Base-by-base conservation (phyloP, 805 yeast species). In the Phaffomyces opuntiae region DNA sequence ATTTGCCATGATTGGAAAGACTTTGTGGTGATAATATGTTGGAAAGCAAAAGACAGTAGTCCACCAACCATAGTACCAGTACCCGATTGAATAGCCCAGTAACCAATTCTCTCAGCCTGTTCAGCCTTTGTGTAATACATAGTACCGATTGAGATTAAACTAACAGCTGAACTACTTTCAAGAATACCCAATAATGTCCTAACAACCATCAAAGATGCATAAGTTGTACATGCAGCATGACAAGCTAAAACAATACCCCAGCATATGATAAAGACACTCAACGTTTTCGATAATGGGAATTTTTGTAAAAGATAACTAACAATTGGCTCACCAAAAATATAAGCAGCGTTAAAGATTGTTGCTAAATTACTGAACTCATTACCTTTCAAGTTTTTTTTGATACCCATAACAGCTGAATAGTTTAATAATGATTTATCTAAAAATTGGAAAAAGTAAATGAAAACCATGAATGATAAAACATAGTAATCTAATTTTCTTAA, bases 121-220 rank as follows among this genome's bases (percentile, higher is more conserved):
- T 75, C 79, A 7, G 68, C 57, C 45, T 69, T 70, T 25, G 72
- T 70, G 59, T 78, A 80, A 64, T 77, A 80, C 80, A 77, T 76
- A 17, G 81, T 74, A 43, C 77, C 73, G 42, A 80, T 67, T 25
- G 77, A 65, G 39, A 77, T 70, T 46, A 77, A 68, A 1, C 77
- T 75, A 4, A 78, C 77, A 2, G 79, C 75, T 42, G 76, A 69
- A 16, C 74, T 68, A 8, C 76, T 60, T 54, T 78, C 83, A 49
- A 75, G 73, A 12, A 71, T 51, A 7, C 83, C 83, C 17, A 77
- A 55, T 19, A 77, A 58, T 5, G 73, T 64, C 39, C 83, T 59
- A 0, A 74, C 72, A 21, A 74, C 61, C 78, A 77, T 73, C 33
- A 77, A 61, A 8, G 77, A 65, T 3, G 78, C 74, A 55, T 73